A percentile compares a stretch with the other conserved stretches of the same genome.
These are phyloP conservation scores for Malassezia nana DNA, from an alignment of 1,284 basidiomycete genomes.

Conservation along the genomic window DNA sequence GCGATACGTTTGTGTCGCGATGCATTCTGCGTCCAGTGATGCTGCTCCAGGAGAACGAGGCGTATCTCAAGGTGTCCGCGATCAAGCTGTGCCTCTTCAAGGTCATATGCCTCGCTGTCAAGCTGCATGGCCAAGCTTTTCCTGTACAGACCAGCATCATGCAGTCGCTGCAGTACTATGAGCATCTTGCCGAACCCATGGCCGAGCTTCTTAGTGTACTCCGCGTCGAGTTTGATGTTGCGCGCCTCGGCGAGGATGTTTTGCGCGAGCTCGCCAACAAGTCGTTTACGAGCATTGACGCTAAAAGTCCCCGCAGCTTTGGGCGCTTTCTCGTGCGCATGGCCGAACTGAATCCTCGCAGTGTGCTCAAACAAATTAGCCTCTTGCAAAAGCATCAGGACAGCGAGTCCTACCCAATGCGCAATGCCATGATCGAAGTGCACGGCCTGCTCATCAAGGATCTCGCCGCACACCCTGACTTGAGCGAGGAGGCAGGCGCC, in stretches of 20 bases:
- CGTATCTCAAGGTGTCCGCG: conserved; percentile 68
- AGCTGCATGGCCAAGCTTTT: conserved; percentile 71
- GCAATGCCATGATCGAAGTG: conserved; percentile 52
- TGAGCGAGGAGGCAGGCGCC: conserved; percentile 24
- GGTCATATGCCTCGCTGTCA: conserved; percentile 81
- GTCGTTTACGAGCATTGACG: conserved; percentile 68
- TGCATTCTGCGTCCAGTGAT: conserved; percentile 60
- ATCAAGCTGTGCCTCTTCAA: conserved; percentile 71
- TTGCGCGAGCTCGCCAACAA: conserved; percentile 71
- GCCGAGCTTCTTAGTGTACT: conserved; percentile 76
- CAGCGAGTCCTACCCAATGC: conserved; percentile 93
- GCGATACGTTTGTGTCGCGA: conserved; percentile 42
- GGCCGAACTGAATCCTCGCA: conserved; percentile 70
- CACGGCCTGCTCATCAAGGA: conserved; percentile 50
- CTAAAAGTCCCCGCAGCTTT: conserved; percentile 76
- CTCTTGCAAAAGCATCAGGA: conserved; percentile 76
- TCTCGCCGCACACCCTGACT: conserved; percentile 30
- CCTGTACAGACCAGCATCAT: conserved; percentile 70
- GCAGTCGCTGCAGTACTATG: conserved; percentile 83
- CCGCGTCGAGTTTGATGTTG: conserved; percentile 75
- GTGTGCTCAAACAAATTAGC: conserved; percentile 79
- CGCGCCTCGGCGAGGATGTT: conserved; percentile 80
- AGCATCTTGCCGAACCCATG: conserved; percentile 87
- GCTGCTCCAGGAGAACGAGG: conserved; percentile 72
- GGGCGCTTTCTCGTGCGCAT: conserved; percentile 74